Evolutionary conservation across 73 alveolate species (phyloP), one percentile per base, ranked within the genome.

Genomic region (Symbiodinium pilosum): DNA sequence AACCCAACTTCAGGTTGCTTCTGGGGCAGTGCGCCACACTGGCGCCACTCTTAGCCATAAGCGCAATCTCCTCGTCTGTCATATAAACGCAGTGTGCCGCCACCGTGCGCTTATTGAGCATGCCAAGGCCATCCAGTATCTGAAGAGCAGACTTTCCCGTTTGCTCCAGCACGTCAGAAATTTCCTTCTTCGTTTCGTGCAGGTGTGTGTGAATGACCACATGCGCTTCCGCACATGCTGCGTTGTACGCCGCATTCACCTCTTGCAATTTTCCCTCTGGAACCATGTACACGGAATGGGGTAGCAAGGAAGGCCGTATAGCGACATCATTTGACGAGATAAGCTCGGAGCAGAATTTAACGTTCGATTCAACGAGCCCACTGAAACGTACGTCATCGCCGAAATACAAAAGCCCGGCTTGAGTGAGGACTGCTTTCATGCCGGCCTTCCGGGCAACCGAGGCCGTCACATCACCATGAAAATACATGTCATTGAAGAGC

Each of bases 1-100:
- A 87, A 21, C 99, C 96, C 88, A 99, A 87, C 99, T 99, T 99
- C 99, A 99, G 93, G 87, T 99, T 99, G 38, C 99, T 96, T 32
- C 92, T 99, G 36, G 99, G 99, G 47, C 99, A 99, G 92, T 99
- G 99, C 28, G 99, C 93, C 52, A 99, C 99, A 26, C 99, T 99
- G 81, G 99, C 99, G 56, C 93, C 88, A 32, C 99, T 92, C 40
- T 99, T 92, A 40, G 99, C 99, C 93, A 99, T 93, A 34, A 94
- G 43, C 85, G 94, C 84, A 43, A 99, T 99, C 99, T 99, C 99
- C 91, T 99, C 99, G 87, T 99, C 99, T 9, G 99, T 99, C 97
- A 99, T 93, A 73, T 94, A 99, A 30, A 99, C 99, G 42, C 99
- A 99, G 94, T 99, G 99, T n/a, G 91, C 98, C 1, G 98, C 98